A percentile compares a stretch with the other conserved stretches of the same genome.
Conservation (phyloP, 1,284 basidiomycete species). For the Cutaneotrichosporon curvatum region DNA sequence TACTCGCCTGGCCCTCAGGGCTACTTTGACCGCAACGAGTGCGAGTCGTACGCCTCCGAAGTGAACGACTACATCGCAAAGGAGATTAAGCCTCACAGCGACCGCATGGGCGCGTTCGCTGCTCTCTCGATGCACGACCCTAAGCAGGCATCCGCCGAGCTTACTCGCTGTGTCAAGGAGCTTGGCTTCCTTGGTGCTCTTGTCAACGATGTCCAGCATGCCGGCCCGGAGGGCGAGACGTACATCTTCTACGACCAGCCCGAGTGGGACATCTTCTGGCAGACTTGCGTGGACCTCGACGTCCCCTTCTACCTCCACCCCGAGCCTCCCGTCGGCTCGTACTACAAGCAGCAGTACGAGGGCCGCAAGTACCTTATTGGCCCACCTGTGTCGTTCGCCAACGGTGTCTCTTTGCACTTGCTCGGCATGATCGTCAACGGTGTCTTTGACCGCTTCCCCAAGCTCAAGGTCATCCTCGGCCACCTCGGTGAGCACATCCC, state of each 20-base stretch:
- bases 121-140: slow-evolving; percentile 41
- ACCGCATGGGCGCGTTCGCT: slow-evolving; percentile 40
- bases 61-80: slow-evolving; percentile 19
- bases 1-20: slow-evolving; percentile 20
- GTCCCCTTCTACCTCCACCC: slow-evolving; percentile 43
- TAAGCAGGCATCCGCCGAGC: slow-evolving; percentile 33
- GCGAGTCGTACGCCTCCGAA: slow-evolving; percentile 17
- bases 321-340: slow-evolving; percentile 36
- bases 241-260: slow-evolving; percentile 30
- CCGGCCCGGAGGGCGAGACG: slow-evolving; percentile 19
- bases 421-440: slow-evolving; percentile 42
- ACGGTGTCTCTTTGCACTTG: slow-evolving; percentile 37
- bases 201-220: slow-evolving; percentile 29
- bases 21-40: slow-evolving; percentile 14
- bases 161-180: slow-evolving; percentile 34
- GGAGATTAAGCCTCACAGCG: slow-evolving; percentile 29
- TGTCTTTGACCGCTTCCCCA: slow-evolving; percentile 42
- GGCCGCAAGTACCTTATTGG: slow-evolving; percentile 37
- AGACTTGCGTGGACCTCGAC: slow-evolving; percentile 36
- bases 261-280: slow-evolving; percentile 34
- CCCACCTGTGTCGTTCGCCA: slow-evolving; percentile 37
- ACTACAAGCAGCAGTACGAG: slow-evolving; percentile 34
- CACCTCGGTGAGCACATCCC: slow-evolving; percentile 42
- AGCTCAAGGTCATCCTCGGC: slow-evolving; percentile 43
- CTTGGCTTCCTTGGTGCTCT: slow-evolving; percentile 27